Conservation (phyloP, 164 flowering plant species). For the Malania oleifera region DNA sequence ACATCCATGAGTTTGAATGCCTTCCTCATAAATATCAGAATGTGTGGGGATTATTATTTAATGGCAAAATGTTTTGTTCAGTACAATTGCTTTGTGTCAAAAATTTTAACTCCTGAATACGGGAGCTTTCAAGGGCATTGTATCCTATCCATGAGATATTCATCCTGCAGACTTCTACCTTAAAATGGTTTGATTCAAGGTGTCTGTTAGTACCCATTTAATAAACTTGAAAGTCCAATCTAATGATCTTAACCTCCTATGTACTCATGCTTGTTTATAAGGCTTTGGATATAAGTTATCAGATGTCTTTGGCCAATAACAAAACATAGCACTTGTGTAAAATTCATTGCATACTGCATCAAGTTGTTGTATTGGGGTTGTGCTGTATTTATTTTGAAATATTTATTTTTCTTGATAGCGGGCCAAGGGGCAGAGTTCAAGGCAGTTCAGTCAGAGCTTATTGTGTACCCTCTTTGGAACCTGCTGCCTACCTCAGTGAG, state of each 20-base stretch:
- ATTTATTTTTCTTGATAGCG: slow-evolving; percentile 36
- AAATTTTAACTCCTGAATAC: too few relatives aligned
- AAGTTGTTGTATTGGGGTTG: slow-evolving; percentile 15
- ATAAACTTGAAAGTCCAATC: too few relatives aligned
- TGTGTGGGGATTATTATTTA: background rate
- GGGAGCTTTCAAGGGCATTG: too few relatives aligned
- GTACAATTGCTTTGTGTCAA: too few relatives aligned
- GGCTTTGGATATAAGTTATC: too few relatives aligned
- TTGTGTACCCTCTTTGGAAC: slow-evolving; percentile 33
- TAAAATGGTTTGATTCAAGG: too few relatives aligned
- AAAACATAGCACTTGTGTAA: background rate
- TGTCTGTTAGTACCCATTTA: too few relatives aligned
- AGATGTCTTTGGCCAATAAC: background rate
- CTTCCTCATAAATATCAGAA: background rate
- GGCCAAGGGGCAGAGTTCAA: slow-evolving; percentile 31
- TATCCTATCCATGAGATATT: too few relatives aligned
- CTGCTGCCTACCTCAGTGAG: slow-evolving; percentile 57
- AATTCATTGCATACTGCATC: background rate
- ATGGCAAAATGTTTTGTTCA: too few relatives aligned
- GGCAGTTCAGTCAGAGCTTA: slow-evolving; percentile 28
- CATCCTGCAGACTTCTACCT: too few relatives aligned
- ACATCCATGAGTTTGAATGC: background rate
- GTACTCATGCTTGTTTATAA: too few relatives aligned
- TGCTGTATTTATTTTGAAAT: slow-evolving; percentile 12
- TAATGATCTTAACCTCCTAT: too few relatives aligned